Percentiles rank a stretch among this genome's conserved stretches.
Evolutionary conservation across 2,329 filamentous ascomycete species (phyloP).

Genomic region (Pseudogymnoascus destructans): DNA sequence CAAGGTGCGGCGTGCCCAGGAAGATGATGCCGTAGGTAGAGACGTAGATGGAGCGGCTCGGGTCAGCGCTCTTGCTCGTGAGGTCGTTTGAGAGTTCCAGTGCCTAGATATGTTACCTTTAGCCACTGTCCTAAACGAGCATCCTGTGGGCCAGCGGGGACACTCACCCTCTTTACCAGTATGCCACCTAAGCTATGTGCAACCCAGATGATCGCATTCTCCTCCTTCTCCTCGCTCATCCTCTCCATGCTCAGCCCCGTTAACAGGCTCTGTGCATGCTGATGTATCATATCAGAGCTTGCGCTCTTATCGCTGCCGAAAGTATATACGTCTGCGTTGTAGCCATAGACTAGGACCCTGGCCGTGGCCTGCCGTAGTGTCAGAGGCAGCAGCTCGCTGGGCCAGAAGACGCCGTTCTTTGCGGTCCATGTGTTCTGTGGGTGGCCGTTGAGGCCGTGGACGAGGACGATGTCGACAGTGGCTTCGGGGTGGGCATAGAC

Average conservation of each 20-base stretch:
- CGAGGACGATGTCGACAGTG: slow-evolving; percentile 52
- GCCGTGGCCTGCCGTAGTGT: slow-evolving; percentile 44
- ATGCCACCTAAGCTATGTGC: slow-evolving; percentile 64
- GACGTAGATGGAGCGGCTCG: slow-evolving; percentile 55
- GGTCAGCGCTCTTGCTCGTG: slow-evolving; percentile 44
- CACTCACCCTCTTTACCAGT: slow-evolving; percentile 44
- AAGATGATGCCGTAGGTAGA: slow-evolving; percentile 68
- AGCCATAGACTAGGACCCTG: slow-evolving; percentile 59
- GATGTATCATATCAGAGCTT: slow-evolving; percentile 53
- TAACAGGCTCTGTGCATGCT: slow-evolving; percentile 58
- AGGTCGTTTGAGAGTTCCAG: slow-evolving; percentile 54
- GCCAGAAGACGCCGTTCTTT: slow-evolving; percentile 54
- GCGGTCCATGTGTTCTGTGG: slow-evolving; percentile 50
- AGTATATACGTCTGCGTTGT: slow-evolving; percentile 51
- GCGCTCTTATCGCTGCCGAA: slow-evolving; percentile 39
- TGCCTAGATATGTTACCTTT: slow-evolving; percentile 26
- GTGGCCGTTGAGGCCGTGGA: slow-evolving; percentile 57
- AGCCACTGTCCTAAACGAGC: not conserved
- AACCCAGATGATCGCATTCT: slow-evolving; percentile 62
- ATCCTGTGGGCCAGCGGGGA: too few species aligned
- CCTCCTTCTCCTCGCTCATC: slow-evolving; percentile 40
- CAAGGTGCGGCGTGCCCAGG: slow-evolving; percentile 62
- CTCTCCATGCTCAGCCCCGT: slow-evolving; percentile 50
- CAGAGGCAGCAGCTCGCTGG: slow-evolving; percentile 49
- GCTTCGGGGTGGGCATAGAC: slow-evolving; percentile 47